phyloP scores from a whole-genome alignment of 257 asterid species.

The Mitragyna speciosa region DNA sequence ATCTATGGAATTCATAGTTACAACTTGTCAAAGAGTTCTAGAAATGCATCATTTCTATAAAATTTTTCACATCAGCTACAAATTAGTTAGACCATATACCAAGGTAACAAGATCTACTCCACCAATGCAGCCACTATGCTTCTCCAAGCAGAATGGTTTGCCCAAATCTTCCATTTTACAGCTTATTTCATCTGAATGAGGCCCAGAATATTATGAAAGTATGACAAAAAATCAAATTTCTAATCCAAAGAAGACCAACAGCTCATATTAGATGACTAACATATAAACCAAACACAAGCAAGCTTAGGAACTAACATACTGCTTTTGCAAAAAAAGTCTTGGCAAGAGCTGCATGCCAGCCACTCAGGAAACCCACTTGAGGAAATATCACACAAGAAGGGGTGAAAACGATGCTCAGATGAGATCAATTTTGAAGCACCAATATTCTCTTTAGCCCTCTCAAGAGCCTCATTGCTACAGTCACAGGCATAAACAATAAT shows the following conservation, averaged over 20 bases:
- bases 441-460: conserved; percentile 67
- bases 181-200: conserved; percentile 38
- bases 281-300: conserved; percentile 10
- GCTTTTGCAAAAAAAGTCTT: conserved; percentile 30
- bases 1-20: neutral
- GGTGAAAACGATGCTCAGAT: conserved; percentile 44
- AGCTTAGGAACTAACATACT: conserved; percentile 41
- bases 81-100: conserved; percentile 38
- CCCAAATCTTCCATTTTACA: conserved; percentile 21
- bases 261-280: neutral
- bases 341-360: conserved; percentile 65
- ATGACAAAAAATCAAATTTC: neutral
- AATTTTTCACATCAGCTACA: neutral
- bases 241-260: conserved; percentile 4
- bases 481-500: conserved; percentile 74
- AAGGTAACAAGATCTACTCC: conserved; percentile 81
- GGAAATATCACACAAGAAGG: conserved; percentile 78
- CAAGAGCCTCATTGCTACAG: conserved; percentile 83
- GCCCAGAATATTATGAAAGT: conserved; percentile 10
- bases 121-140: conserved; percentile 55
- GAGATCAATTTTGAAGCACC: conserved; percentile 46
- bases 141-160: conserved; percentile 30
- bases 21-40: neutral
- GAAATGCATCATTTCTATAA: neutral
- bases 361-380: conserved; percentile 60